Percentiles rank a stretch among this genome's conserved stretches.
Evolutionary conservation across 2,329 filamentous ascomycete genomes (phyloP).

Genomic region (Tolypocladium capitatum): DNA sequence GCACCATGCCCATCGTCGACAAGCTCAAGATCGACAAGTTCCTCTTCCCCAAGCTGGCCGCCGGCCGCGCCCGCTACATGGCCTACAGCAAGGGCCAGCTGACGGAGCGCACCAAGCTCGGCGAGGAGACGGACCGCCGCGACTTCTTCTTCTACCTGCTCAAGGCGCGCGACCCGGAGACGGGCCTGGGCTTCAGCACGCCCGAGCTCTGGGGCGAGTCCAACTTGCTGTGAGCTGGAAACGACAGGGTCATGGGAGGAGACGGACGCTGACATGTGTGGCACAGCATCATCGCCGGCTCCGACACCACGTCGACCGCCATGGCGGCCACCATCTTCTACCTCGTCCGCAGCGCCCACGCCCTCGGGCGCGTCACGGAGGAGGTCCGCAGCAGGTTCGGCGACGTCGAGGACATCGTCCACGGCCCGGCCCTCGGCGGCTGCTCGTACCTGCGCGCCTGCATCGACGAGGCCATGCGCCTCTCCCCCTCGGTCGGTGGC

Average conservation of each 20-base stretch:
- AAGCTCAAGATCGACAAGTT: constrained; percentile 53
- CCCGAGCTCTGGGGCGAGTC: constrained; percentile 59
- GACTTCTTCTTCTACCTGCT: constrained; percentile 69
- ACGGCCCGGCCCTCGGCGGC: constrained; percentile 33
- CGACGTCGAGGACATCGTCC: constrained; percentile 39
- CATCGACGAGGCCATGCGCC: constrained; percentile 52
- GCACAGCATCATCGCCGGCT: constrained; percentile 52
- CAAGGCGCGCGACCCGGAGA: constrained; percentile 58
- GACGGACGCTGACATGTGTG: neutral
- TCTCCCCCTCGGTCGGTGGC: constrained; percentile 47
- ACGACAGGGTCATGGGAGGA: neutral
- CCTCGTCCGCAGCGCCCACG: constrained; percentile 37
- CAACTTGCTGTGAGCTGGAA: constrained; percentile 42
- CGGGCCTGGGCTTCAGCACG: constrained; percentile 50
- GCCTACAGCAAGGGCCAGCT: constrained; percentile 56
- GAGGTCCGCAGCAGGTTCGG: constrained; percentile 41
- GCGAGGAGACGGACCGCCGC: constrained; percentile 51
- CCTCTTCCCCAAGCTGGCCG: constrained; percentile 53
- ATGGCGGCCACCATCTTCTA: constrained; percentile 51
- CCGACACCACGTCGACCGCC: constrained; percentile 59
- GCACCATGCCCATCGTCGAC: constrained; percentile 57
- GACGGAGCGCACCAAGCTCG: constrained; percentile 51
- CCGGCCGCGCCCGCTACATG: constrained; percentile 56
- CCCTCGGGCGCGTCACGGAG: constrained; percentile 30
- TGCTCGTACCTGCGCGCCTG: constrained; percentile 50